These are phyloP conservation scores for Marsdenia floribunda DNA, from an alignment of 257 asterid species.

Conservation along the genomic window DNA sequence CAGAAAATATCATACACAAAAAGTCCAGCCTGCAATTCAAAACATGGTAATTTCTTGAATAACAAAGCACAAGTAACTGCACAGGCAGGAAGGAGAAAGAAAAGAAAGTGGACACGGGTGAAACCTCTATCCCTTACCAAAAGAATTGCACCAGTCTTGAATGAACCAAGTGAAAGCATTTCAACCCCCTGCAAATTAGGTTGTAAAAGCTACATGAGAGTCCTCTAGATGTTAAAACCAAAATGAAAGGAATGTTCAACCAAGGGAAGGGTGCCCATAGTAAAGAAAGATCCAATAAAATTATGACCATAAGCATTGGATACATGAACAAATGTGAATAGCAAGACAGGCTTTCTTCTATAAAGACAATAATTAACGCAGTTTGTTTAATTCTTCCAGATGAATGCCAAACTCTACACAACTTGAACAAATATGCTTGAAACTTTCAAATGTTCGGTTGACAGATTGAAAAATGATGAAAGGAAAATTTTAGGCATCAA, in stretches of 20 bases:
- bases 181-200: conserved; percentile 62
- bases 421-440: too few relatives aligned
- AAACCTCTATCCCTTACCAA: conserved; percentile 47
- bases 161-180: conserved; percentile 98
- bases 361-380: too few relatives aligned
- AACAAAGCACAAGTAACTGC: not conserved
- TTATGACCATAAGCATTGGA: not conserved
- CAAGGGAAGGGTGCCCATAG: not conserved
- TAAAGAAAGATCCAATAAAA: too few relatives aligned
- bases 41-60: conserved; percentile 3
- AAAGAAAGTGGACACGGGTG: not conserved
- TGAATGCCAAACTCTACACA: too few relatives aligned
- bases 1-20: conserved; percentile 89
- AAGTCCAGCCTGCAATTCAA: conserved; percentile 75
- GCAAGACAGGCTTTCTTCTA: too few relatives aligned
- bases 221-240: not conserved
- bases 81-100: not conserved
- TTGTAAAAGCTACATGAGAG: not conserved
- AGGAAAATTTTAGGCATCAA: not conserved
- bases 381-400: too few relatives aligned
- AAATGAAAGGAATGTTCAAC: not conserved
- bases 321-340: too few relatives aligned
- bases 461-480: too few relatives aligned
- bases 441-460: too few relatives aligned
- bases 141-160: conserved; percentile 93